Evolutionary conservation across 768 basidiomycete species (phyloP).

Genomic region (Xerocomellus dryophilus): DNA sequence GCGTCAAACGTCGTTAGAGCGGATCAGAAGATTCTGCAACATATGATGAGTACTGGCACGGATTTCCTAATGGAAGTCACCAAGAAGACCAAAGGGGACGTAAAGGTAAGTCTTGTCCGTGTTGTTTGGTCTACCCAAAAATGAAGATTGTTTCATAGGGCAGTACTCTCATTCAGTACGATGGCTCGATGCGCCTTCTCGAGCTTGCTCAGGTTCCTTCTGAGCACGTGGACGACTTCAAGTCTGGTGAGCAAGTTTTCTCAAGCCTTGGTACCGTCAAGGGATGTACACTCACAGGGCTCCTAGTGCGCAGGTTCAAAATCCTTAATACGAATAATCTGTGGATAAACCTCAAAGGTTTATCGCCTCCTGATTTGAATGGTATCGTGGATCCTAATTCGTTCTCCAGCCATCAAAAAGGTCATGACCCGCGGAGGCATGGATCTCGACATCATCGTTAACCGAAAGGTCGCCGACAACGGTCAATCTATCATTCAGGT

Average conservation of each 20-base stretch:
- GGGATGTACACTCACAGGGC: background rate
- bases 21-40: constrained; percentile 78
- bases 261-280: background rate
- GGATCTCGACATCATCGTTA: constrained; percentile 94
- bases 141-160: constrained; percentile 41
- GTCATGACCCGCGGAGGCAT: constrained; percentile 84
- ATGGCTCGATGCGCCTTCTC: constrained; percentile 30
- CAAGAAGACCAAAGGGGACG: constrained; percentile 92
- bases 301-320: constrained; percentile 80
- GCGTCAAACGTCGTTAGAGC: constrained; percentile 43
- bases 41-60: constrained; percentile 77
- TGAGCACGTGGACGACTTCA: constrained; percentile 11
- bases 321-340: constrained; percentile 88
- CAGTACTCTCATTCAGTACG: constrained; percentile 88
- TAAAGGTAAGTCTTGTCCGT: constrained; percentile 35
- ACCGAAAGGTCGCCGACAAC: constrained; percentile 83
- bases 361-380: constrained; percentile 5
- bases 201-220: constrained; percentile 10
- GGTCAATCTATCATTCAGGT: constrained; percentile 83
- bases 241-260: constrained; percentile 35
- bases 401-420: constrained; percentile 71
- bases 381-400: background rate
- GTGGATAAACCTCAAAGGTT: constrained; percentile 77
- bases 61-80: constrained; percentile 97
- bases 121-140: background rate